A percentile compares a stretch with the other conserved stretches of the same genome.
These are phyloP conservation scores for Jatropha multifida DNA, from an alignment of 441 rosid genomes.

Conservation along the genomic window DNA sequence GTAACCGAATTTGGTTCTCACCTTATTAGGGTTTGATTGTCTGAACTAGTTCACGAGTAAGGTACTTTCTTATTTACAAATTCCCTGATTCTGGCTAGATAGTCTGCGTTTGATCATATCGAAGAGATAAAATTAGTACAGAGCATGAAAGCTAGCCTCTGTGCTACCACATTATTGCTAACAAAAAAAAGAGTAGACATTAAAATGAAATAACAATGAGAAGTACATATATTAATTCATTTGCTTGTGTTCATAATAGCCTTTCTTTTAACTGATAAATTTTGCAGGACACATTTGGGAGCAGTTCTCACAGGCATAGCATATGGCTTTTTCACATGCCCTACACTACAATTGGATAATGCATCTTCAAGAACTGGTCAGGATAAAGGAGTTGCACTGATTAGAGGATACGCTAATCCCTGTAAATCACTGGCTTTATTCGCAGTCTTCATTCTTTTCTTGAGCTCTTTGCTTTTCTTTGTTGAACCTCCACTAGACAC, in stretches of 20 bases:
- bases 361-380: constrained; percentile 42
- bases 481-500: constrained; percentile 53
- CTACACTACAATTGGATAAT: constrained; percentile 57
- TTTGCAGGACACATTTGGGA: constrained; percentile 70
- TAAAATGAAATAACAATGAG: no score
- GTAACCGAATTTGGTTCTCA: no score
- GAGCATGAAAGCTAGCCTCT: no score
- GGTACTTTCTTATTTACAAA: no score
- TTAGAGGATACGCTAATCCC: constrained; percentile 41
- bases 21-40: no score
- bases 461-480: constrained; percentile 46
- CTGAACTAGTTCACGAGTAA: no score
- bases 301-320: constrained; percentile 59
- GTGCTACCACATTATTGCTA: no score
- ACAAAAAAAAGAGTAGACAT: no score
- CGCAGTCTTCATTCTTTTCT: constrained; percentile 37
- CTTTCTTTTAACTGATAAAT: background rate
- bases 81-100: no score
- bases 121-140: no score
- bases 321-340: constrained; percentile 64
- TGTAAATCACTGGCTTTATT: constrained; percentile 63
- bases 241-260: background rate
- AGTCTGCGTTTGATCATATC: no score
- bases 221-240: no score
- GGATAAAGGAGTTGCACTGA: constrained; percentile 52